Base-by-base conservation (phyloP, 2,329 filamentous ascomycete genomes). In the Ceratocystiopsis minuta region DNA sequence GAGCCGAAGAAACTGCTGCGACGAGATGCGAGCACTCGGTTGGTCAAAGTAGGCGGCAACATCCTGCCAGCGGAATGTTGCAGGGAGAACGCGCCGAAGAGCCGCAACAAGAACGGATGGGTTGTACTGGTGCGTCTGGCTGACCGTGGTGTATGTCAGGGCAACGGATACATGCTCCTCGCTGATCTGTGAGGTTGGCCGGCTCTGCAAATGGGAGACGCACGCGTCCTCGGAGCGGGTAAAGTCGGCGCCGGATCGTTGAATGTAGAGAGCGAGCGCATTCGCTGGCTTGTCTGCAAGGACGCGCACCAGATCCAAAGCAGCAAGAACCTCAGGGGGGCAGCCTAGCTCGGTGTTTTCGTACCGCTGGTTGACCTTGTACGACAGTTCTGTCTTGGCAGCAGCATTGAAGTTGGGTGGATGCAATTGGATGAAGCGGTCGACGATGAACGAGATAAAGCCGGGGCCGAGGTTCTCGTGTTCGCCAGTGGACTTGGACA, bases 361-460 rank as follows among this genome's bases (percentile, higher is more conserved):
- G 57, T 83, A 92, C 51, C 84, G 73, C 43, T 79, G 67, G 52
- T 70, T 69, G 44, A 78, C 68, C 48, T 77, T 80, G 54, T 73
- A 68, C 44, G 70, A 68, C 14, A 82, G 68, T 53, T 86, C 80
- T 48, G 78, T 67, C 54, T 81, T 76, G 44, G 74, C 78, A 41
- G 78, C 70, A 42, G 85, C 75, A 53, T 81, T 83, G 64, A 92
- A 92, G 57, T 80, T 85, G 20, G 81, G 82, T 28, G 86, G 85
- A 40, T 87, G 85, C 51, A 87, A 78, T 58, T 90, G 78, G 42
- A 93, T 77, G 52, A 92, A 81, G 51, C 84, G 81, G 57, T 94
- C 84, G 58, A 95, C 67, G 45, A 93, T 78, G 45, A 78, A 65
- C 39, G 82, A 81, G 46, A 95, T 69, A 55, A 90, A 85, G 36